These are phyloP conservation scores for Fusarium sp. DNA, from an alignment of 2,329 filamentous ascomycete species.

Conservation along the genomic window DNA sequence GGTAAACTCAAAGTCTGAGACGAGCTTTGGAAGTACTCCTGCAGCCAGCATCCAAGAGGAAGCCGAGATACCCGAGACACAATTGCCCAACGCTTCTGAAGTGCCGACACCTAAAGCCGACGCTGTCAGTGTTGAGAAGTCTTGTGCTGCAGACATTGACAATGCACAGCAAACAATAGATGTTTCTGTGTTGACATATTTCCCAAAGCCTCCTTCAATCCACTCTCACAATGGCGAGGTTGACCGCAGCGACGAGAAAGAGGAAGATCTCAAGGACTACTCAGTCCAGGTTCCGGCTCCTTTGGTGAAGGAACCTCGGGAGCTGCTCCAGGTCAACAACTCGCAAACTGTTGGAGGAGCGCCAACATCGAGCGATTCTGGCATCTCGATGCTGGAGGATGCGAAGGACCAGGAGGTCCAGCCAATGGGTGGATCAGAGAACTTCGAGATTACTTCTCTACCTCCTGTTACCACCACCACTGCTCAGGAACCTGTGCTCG, in stretches of 20 bases:
- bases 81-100: slow-evolving; percentile 19
- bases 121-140: not conserved
- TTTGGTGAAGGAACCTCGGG: not conserved
- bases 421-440: slow-evolving; percentile 5
- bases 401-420: slow-evolving; percentile 26
- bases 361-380: slow-evolving; percentile 38
- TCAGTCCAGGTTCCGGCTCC: not conserved
- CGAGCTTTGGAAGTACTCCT: slow-evolving; percentile 26
- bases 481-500: not conserved
- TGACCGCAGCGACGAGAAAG: slow-evolving; percentile 2
- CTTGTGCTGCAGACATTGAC: not conserved
- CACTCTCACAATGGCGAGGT: slow-evolving; percentile 14
- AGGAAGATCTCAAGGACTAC: slow-evolving; percentile 1
- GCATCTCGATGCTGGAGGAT: slow-evolving; percentile 36
- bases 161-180: slow-evolving; percentile 10
- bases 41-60: slow-evolving; percentile 28
- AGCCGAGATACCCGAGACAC: slow-evolving; percentile 1
- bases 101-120: slow-evolving; percentile 16
- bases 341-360: slow-evolving; percentile 2
- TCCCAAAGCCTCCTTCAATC: slow-evolving; percentile 35
- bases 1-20: slow-evolving; percentile 36
- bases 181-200: slow-evolving; percentile 18
- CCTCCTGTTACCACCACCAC: not conserved
- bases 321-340: not conserved
- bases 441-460: slow-evolving; percentile 2